These are phyloP conservation scores for Mycena crocata DNA, from an alignment of 768 basidiomycete genomes.

Conservation along the genomic window DNA sequence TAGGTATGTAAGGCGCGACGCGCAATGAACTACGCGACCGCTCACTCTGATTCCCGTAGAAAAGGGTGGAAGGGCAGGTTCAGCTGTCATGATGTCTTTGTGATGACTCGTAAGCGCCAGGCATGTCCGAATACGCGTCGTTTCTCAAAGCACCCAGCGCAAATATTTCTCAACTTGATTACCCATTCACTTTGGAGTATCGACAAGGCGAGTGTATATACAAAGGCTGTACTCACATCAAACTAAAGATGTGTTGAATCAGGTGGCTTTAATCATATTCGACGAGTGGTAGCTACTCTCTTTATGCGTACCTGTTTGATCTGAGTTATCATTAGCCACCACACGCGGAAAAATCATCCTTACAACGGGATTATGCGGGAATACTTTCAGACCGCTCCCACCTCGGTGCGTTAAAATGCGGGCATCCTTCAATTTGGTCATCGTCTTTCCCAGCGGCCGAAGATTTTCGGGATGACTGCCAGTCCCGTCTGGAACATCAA, in stretches of 20 bases:
- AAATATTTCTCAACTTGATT: slow-evolving; percentile 84
- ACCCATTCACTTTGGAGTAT: slow-evolving; percentile 87
- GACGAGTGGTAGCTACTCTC: too few species aligned
- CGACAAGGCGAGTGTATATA: slow-evolving; percentile 59
- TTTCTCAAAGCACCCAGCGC: slow-evolving; percentile 58
- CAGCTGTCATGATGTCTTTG: slow-evolving; percentile 75
- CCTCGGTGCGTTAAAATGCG: slow-evolving; percentile 16
- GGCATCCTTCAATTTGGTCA: neutral
- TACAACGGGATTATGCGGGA: slow-evolving; percentile 84
- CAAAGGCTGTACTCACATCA: neutral
- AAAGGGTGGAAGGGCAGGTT: slow-evolving; percentile 74
- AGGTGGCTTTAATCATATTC: slow-evolving; percentile 77
- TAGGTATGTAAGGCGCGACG: slow-evolving; percentile 15
- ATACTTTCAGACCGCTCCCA: slow-evolving; percentile 62
- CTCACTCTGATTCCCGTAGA: slow-evolving; percentile 38
- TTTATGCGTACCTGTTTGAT: too few species aligned
- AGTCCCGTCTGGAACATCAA: slow-evolving; percentile 88
- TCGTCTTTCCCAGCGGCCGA: slow-evolving; percentile 61
- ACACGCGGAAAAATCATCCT: slow-evolving; percentile 79
- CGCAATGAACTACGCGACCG: neutral
- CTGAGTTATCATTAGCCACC: too few species aligned
- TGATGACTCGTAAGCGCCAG: slow-evolving; percentile 78
- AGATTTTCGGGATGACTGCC: slow-evolving; percentile 94
- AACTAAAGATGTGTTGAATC: neutral
- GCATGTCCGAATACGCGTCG: neutral